These are phyloP conservation scores for Ettlia oleoabundans DNA, from an alignment of 139 green algal genomes.

Conservation along the genomic window DNA sequence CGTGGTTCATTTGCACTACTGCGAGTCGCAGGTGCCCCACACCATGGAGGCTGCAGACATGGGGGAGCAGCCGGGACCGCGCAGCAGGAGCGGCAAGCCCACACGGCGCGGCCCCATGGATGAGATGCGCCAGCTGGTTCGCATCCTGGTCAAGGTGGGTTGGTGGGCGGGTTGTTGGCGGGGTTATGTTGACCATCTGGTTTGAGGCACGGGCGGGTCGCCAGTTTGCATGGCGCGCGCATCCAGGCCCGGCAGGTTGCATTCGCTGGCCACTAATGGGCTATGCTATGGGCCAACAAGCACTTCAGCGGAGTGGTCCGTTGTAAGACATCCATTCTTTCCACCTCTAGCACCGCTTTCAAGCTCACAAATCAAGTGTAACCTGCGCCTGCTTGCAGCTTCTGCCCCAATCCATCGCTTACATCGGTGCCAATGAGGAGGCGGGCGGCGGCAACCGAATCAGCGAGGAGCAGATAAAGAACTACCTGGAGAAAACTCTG, in stretches of 20 bases:
- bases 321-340: too few relatives aligned
- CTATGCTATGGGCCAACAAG: too few relatives aligned
- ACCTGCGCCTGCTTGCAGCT: conserved; percentile 47
- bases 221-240: too few relatives aligned
- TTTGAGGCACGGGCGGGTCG: too few relatives aligned
- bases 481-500: conserved; percentile 76
- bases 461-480: conserved; percentile 78
- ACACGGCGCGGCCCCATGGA: conserved; percentile 85
- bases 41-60: background rate
- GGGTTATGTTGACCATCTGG: background rate
- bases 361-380: too few relatives aligned
- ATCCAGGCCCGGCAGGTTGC: too few relatives aligned
- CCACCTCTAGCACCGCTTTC: too few relatives aligned
- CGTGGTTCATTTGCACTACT: background rate
- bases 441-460: conserved; percentile 81
- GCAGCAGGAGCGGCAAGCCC: conserved; percentile 38
- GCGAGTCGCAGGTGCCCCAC: conserved; percentile 23
- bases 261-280: too few relatives aligned
- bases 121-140: conserved; percentile 90
- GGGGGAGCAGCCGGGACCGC: conserved; percentile 9
- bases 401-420: conserved; percentile 64
- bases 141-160: conserved; percentile 76
- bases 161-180: background rate
- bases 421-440: conserved; percentile 61
- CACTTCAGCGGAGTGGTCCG: background rate